Conservation (phyloP, 2,329 filamentous ascomycete genomes). For the Thermoascus crustaceus region DNA sequence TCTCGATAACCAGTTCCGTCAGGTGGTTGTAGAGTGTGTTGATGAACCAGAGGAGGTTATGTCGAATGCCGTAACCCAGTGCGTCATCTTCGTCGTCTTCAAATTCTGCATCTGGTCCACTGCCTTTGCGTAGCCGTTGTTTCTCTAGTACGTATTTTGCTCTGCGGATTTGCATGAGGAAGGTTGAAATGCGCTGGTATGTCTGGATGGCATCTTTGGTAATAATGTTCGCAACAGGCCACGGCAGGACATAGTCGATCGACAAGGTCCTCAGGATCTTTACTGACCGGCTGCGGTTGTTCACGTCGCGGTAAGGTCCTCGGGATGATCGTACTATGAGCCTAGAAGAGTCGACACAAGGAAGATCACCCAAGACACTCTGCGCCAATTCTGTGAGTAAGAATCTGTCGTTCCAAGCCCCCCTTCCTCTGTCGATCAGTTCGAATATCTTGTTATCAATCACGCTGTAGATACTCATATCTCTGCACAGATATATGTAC, state of each 20-base stretch:
- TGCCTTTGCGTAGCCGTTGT: conserved; percentile 28
- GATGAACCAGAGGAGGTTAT: conserved; percentile 68
- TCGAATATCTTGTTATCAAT: conserved; percentile 66
- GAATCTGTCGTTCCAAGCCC: conserved; percentile 71
- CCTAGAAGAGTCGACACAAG: conserved; percentile 51
- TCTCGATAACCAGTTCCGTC: conserved; percentile 61
- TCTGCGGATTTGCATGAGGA: conserved; percentile 70
- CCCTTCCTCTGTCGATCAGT: conserved; percentile 55
- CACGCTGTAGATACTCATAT: conserved; percentile 58
- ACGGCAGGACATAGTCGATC: conserved; percentile 59
- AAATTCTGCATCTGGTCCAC: conserved; percentile 22
- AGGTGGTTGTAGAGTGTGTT: conserved; percentile 69
- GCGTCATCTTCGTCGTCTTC: conserved; percentile 32
- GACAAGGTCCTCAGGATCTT: conserved; percentile 55
- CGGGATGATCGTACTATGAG: conserved; percentile 50
- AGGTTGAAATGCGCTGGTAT: conserved; percentile 66
- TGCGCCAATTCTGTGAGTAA: conserved; percentile 70
- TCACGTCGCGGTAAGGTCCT: conserved; percentile 35
- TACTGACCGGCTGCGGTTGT: conserved; percentile 50
- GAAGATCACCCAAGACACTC: conserved; percentile 53
- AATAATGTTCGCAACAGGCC: conserved; percentile 63
- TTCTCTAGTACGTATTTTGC: conserved; percentile 59
- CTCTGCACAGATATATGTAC: conserved; percentile 65
- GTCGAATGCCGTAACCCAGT: conserved; percentile 47
- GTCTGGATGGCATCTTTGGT: conserved; percentile 53